Base-by-base conservation (phyloP, 805 yeast species). In the Candida hungchunana region DNA sequence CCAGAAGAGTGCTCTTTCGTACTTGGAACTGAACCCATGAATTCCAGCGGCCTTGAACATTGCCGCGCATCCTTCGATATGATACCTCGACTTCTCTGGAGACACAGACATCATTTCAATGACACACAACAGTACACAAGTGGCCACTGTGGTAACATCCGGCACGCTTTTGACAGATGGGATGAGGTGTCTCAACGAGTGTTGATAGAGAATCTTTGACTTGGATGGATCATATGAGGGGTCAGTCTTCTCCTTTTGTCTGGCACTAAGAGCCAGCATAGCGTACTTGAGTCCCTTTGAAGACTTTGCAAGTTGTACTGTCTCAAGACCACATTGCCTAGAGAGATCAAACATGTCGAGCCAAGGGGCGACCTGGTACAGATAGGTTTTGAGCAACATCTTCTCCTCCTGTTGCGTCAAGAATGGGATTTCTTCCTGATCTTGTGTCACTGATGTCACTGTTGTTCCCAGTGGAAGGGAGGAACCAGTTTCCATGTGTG, bases 1-100 rank as follows among this genome's bases (percentile, higher is more conserved):
- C 74, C 73, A 69, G 37, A 69, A 66, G 29, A 68, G 47, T 0
- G 66, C 62, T 37, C 67, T 45, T 30, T 62, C 63, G 15, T 66
- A 51, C 15, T 40, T 43, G 18, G 56, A 51, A 26, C 64, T 51
- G 29, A 60, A 56, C 1, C 69, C 72, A 43, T 62, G 51, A 30
- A 67, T 60, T 6, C 58, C 60, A 30, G 61, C 60, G 11, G 66
- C 59, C 26, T 59, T 53, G 34, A 69, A 59, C 42, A 64, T 42
- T 0, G 60, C 52, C 4, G 64, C 61, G 42, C 67, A 64, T 8
- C 65, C 70, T 40, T 55, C 64, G 14, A 64, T 49, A 39, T 61
- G 66, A 23, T 59, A 58, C 33, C 67, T 48, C 70, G 71, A 64
- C 39, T 58, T 51, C 31, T 50, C 54, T 9, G 66, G 62, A 5